A percentile compares a stretch with the other conserved stretches of the same genome.
Evolutionary conservation across 1,284 basidiomycete genomes (phyloP).

Genomic region (Ustilago sp.): DNA sequence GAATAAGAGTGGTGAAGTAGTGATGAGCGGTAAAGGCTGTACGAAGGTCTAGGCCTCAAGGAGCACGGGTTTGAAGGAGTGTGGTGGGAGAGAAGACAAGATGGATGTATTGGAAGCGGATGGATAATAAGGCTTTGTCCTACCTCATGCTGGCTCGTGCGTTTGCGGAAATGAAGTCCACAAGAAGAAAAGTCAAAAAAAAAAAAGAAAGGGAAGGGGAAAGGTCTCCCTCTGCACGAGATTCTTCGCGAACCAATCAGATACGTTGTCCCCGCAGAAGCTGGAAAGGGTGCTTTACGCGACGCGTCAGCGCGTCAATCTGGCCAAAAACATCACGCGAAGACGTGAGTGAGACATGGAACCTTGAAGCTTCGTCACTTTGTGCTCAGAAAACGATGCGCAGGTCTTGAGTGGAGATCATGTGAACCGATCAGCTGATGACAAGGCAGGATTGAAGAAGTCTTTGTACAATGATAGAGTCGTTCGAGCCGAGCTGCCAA

Average conservation of each 20-base stretch:
- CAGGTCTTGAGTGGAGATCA: too few relatives aligned
- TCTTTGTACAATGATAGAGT: too few relatives aligned
- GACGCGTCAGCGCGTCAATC: neutral
- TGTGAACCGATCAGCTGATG: too few relatives aligned
- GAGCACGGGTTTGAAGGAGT: neutral
- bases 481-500: too few relatives aligned
- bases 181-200: too few relatives aligned
- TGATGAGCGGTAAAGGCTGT: neutral
- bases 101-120: neutral
- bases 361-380: too few relatives aligned
- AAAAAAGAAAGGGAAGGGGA: neutral
- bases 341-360: too few relatives aligned
- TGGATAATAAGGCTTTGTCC: constrained; percentile 7
- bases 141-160: constrained; percentile 10
- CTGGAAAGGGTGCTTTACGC: constrained; percentile 16
- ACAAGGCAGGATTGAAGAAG: too few relatives aligned
- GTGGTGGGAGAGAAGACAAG: constrained; percentile 4
- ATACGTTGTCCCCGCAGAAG: neutral
- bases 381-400: too few relatives aligned
- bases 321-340: neutral
- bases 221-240: neutral
- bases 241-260: neutral
- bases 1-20: neutral
- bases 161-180: neutral
- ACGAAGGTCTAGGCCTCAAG: neutral